Evolutionary conservation across 176 grass and related monocot species (phyloP), one percentile per base, ranked within the genome.

Genomic region (Rhynchospora tenuis): DNA sequence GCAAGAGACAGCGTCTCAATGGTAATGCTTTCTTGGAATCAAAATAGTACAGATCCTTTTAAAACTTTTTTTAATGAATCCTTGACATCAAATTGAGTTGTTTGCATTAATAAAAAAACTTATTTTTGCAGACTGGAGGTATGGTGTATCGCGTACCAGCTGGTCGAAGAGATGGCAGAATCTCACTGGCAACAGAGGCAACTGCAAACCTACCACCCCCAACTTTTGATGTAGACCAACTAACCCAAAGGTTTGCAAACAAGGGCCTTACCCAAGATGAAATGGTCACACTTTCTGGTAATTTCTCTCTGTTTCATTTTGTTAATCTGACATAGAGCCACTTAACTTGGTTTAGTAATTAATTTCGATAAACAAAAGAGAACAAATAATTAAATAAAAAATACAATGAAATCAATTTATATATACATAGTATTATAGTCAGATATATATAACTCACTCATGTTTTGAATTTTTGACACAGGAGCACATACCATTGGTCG

Each of bases 211-310:
- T 97, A 45, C 94, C 94, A 1, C 86, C 94, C 0, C 74, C 94
- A 2, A 86, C 81, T 2, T 77, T 87, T 3, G 69, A 85, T 59
- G 84, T 89, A 44, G 75, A 66, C 16, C 86, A 58, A 59, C 89
- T 97, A 16, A 88, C 55, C 55, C 89, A 90, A 59, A 89, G 90
- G 7, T 97, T 97, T 83, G 82, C 84, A 5, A 44, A 56, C 88
- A 97, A 92, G 85, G 88, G 86, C 0, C 86, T 97, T 1, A 80
- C 11, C 19, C 74, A 92, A 86, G 3, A 73, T 0, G 79, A 97
- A 1, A 94, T 94, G 94, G 88, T 97, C 22, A 33, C 88, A 2
- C 89, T 97, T 20, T 97, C 94, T 7, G 86, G 86, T 91, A 63
- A 58, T 16, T 64, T 38, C 5, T 79, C 24, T 11, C 13, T 45